These are phyloP conservation scores for Saraca asoca DNA, from an alignment of 331 rosid genomes.

Conservation along the genomic window DNA sequence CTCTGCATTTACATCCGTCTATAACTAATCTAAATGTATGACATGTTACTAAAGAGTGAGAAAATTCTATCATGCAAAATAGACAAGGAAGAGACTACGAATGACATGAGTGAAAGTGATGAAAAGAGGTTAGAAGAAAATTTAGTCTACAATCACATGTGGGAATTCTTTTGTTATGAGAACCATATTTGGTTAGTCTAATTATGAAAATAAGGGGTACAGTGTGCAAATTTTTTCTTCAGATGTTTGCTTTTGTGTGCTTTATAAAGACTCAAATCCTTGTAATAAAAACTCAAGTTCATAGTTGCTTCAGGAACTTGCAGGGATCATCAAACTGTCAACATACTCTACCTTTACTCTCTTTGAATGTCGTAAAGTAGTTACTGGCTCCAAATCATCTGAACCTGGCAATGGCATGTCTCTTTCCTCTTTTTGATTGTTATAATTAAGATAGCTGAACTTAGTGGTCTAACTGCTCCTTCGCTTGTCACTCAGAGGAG, in stretches of 20 bases:
- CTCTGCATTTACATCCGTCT: constrained; percentile 26
- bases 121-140: constrained; percentile 1
- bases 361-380: constrained; percentile 84
- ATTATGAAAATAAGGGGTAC: not conserved
- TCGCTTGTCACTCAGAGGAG: constrained; percentile 69
- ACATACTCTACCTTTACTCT: constrained; percentile 80
- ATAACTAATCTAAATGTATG: constrained; percentile 3
- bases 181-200: not conserved
- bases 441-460: constrained; percentile 21
- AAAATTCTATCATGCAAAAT: constrained; percentile 2
- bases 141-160: not conserved
- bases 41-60: constrained; percentile 20
- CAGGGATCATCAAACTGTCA: constrained; percentile 78
- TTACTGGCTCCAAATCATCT: constrained; percentile 69
- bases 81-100: not conserved
- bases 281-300: constrained; percentile 23
- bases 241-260: constrained; percentile 10
- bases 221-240: not conserved
- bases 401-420: constrained; percentile 75
- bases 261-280: constrained; percentile 1
- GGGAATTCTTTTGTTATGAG: not conserved
- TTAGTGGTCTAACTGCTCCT: constrained; percentile 36
- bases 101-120: constrained; percentile 24
- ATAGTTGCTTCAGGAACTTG: constrained; percentile 74
- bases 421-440: constrained; percentile 28